phyloP scores from a whole-genome alignment of 2,329 filamentous ascomycete genomes.

The Aspergillus proliferans region DNA sequence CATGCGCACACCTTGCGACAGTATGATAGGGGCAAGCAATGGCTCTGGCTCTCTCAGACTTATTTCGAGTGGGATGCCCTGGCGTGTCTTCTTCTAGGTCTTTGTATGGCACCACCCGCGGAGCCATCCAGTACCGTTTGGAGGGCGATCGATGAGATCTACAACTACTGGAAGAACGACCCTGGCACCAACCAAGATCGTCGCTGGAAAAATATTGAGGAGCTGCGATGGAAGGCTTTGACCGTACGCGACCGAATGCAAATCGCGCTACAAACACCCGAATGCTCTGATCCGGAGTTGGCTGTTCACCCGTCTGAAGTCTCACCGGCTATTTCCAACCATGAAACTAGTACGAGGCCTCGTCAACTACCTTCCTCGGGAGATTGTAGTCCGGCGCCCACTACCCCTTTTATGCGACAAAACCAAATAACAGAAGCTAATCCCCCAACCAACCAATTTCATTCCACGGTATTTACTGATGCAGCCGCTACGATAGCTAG shows the following conservation, averaged over 20 bases:
- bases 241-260: conserved; percentile 1
- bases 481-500: neutral
- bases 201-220: conserved; percentile 12
- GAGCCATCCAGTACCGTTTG: conserved; percentile 1
- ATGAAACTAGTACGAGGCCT: neutral
- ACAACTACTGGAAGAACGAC: conserved; percentile 9
- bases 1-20: conserved; percentile 7
- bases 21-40: conserved; percentile 10
- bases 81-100: conserved; percentile 6
- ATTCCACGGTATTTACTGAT: neutral
- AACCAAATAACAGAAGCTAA: neutral
- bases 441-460: neutral
- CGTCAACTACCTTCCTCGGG: neutral
- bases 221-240: conserved; percentile 7
- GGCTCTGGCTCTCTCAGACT: conserved; percentile 17
- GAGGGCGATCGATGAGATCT: conserved; percentile 7
- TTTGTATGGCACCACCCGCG: conserved; percentile 4
- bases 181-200: neutral
- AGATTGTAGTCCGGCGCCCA: neutral
- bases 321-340: neutral
- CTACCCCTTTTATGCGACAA: neutral
- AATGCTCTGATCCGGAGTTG: neutral
- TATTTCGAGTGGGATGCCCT: conserved; percentile 17
- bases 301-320: neutral
- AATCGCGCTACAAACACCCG: neutral